phyloP scores from a whole-genome alignment of 139 green algal species.

The Chlamydomonas sphaeroides region DNA sequence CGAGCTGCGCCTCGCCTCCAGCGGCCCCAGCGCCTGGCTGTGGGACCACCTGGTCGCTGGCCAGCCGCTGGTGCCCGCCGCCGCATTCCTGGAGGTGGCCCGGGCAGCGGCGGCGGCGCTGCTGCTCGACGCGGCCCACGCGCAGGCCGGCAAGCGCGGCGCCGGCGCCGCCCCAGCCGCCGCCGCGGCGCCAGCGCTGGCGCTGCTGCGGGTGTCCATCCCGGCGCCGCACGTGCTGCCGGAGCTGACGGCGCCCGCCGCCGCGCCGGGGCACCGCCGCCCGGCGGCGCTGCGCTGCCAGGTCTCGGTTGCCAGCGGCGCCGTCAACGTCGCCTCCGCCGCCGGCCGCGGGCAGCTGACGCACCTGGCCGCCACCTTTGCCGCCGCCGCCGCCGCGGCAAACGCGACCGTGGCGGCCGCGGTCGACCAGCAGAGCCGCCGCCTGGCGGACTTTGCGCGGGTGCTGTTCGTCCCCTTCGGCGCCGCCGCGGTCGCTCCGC shows the following conservation, averaged over 20 bases:
- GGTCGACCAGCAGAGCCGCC: not conserved
- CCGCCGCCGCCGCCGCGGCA: not conserved
- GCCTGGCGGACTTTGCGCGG: no score
- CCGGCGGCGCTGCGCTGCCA: no score
- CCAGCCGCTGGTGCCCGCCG: constrained; percentile 67
- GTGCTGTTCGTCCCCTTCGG: no score
- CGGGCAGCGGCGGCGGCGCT: not conserved
- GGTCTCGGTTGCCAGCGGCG: no score
- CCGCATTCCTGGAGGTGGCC: constrained; percentile 71
- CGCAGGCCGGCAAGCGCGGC: not conserved
- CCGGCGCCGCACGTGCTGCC: constrained; percentile 55
- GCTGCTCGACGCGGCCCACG: no score
- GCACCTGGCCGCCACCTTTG: not conserved
- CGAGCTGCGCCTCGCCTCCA: constrained; percentile 33
- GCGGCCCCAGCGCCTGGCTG: constrained; percentile 39
- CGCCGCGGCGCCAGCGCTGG: not conserved
- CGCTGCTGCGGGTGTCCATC: constrained; percentile 50
- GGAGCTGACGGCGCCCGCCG: not conserved
- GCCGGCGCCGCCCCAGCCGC: not conserved
- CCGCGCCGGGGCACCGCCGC: no score
- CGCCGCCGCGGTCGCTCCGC: no score
- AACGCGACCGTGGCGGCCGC: no score
- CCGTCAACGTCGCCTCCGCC: no score
- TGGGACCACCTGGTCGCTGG: constrained; percentile 78
- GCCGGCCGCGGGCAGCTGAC: no score